Base-by-base conservation (phyloP, 805 yeast genomes). In the Candida verbasci region DNA sequence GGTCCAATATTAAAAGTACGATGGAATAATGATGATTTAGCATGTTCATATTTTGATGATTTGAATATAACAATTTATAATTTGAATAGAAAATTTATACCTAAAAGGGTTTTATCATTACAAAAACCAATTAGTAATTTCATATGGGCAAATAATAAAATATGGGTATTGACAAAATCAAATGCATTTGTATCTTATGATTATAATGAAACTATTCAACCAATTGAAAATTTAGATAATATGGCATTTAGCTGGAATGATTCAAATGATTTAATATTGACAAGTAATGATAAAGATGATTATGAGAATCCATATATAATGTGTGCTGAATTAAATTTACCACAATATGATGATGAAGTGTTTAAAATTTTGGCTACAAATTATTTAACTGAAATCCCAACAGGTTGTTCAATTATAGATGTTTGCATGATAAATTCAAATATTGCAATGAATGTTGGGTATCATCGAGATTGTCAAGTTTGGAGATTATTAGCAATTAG, bases 1-100 rank as follows among this genome's bases (percentile, higher is more conserved):
- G 82, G 82, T 11, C 85, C 96, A 0, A 82, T 91, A 1, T 77
- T 82, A 47, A 83, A 79, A 46, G 88, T 82, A 0, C 58, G 80
- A 20, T 87, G 95, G 89, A 35, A n/a, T 15, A 45, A 49, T 34
- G 47, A 65, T 1, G 82, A 81, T 46, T 68, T 87, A 42, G 95
- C 94, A 0, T 71, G 82, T 25, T 81, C 82, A 52, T 82, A 80
- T 38, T 60, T 83, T 46, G 88, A 83, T 49, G 94, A 83, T 48
- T 74, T 83, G 2, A 72, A 76, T 21, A 69, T 84, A 5, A 78
- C 82, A 33, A 70, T 86, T 3, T 86, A 85, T 72, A 80, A 79
- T 29, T 64, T 86, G 34, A 70, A 71, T 24, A 66, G 96, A 44
- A 84, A 80, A 45, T 82, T 73, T 51, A 73, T 88, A 16, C 96